These are phyloP conservation scores for Cocos nucifera DNA, from an alignment of 176 grass and related monocot species.

Conservation along the genomic window DNA sequence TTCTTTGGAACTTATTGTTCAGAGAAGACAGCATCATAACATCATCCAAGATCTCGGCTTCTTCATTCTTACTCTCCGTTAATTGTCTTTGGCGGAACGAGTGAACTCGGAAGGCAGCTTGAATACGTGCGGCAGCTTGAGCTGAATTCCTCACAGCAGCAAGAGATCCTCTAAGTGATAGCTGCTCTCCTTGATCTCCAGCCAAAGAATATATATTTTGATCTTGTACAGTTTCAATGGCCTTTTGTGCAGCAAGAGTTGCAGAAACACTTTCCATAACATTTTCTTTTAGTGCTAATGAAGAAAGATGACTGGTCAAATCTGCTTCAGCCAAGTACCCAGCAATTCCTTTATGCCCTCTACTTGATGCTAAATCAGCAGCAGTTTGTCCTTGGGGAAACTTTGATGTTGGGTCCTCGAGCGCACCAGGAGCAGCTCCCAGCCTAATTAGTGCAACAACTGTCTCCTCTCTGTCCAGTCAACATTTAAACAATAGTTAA, in stretches of 20 bases:
- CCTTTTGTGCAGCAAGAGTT: slow-evolving; percentile 43
- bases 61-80: slow-evolving; percentile 19
- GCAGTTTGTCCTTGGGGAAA: slow-evolving; percentile 49
- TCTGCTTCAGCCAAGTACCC: slow-evolving; percentile 77
- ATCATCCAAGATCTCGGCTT: slow-evolving; percentile 8
- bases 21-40: slow-evolving; percentile 21
- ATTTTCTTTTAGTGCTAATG: slow-evolving; percentile 44
- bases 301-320: slow-evolving; percentile 78
- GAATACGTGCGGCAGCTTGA: slow-evolving; percentile 56
- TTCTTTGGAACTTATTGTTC: slow-evolving; percentile 19
- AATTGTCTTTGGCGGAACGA: slow-evolving; percentile 52
- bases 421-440: slow-evolving; percentile 59
- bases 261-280: slow-evolving; percentile 33
- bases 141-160: slow-evolving; percentile 61
- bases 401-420: slow-evolving; percentile 68
- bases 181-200: neutral
- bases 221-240: slow-evolving; percentile 22
- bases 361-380: slow-evolving; percentile 69
- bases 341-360: slow-evolving; percentile 73
- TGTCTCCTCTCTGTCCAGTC: slow-evolving; percentile 34
- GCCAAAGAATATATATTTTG: slow-evolving; percentile 1
- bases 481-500: neutral
- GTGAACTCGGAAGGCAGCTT: slow-evolving; percentile 55
- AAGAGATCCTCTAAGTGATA: slow-evolving; percentile 35
- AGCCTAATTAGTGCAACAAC: slow-evolving; percentile 50